Evolutionary conservation across 2,329 filamentous ascomycete species (phyloP).

Genomic region (Scedosporium dehoogii): DNA sequence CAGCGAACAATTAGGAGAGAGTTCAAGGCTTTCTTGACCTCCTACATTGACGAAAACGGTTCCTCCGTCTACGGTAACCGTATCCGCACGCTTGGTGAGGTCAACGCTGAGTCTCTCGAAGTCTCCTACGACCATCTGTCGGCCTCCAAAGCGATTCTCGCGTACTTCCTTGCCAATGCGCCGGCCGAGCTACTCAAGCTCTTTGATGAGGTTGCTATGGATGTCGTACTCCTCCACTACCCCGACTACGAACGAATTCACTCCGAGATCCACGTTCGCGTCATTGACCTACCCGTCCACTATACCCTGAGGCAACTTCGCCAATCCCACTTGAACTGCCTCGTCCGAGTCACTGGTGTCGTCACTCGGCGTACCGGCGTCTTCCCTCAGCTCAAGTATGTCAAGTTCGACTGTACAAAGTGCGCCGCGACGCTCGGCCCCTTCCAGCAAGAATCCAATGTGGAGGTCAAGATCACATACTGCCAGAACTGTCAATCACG

Average conservation of each 20-base stretch:
- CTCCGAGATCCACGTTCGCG: slow-evolving; percentile 93
- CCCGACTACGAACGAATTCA: slow-evolving; percentile 97
- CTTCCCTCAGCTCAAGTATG: slow-evolving; percentile 95
- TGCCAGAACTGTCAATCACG: slow-evolving; percentile 95
- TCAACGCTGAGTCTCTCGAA: slow-evolving; percentile 93
- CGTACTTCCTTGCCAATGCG: slow-evolving; percentile 92
- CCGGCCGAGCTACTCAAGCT: slow-evolving; percentile 92
- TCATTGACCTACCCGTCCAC: slow-evolving; percentile 86
- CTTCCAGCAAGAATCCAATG: slow-evolving; percentile 94
- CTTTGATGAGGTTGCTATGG: slow-evolving; percentile 94
- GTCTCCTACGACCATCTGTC: slow-evolving; percentile 92
- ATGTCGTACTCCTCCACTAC: slow-evolving; percentile 91
- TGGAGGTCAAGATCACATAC: slow-evolving; percentile 92
- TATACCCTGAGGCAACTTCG: slow-evolving; percentile 93
- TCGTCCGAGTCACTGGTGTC: slow-evolving; percentile 89
- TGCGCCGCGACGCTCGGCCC: slow-evolving; percentile 86
- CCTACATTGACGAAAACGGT: slow-evolving; percentile 83
- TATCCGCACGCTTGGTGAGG: slow-evolving; percentile 89
- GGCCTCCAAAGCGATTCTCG: slow-evolving; percentile 82
- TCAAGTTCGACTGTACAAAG: slow-evolving; percentile 95
- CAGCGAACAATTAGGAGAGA: slow-evolving; percentile 90
- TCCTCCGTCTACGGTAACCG: slow-evolving; percentile 91
- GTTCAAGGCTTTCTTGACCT: slow-evolving; percentile 94
- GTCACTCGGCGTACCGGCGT: slow-evolving; percentile 91
- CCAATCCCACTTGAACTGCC: slow-evolving; percentile 90